phyloP scores from a whole-genome alignment of 2,329 filamentous ascomycete genomes.

The Scleromitrula shiraiana region DNA sequence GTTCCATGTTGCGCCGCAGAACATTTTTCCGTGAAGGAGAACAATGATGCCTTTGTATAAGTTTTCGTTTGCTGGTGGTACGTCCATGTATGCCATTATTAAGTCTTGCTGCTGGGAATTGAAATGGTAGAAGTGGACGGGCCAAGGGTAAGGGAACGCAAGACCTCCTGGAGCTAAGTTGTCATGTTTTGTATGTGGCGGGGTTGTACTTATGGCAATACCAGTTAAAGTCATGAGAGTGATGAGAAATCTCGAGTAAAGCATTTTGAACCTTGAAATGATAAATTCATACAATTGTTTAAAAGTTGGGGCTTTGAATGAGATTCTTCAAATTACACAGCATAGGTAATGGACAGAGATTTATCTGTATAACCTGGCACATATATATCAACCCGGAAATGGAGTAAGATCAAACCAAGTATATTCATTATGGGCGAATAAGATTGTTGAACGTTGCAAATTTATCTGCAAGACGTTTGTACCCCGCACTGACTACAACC shows the following conservation, averaged over 20 bases:
- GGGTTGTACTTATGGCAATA: not conserved
- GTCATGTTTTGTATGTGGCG: not conserved
- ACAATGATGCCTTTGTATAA: conserved; percentile 31
- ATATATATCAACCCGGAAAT: no score
- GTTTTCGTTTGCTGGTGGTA: not conserved
- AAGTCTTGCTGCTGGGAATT: conserved; percentile 30
- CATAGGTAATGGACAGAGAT: no score
- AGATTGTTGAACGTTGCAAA: no score
- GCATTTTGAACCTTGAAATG: no score
- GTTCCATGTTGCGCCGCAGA: conserved; percentile 46
- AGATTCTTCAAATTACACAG: no score
- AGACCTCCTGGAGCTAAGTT: not conserved
- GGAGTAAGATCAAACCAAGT: no score
- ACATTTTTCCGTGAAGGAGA: conserved; percentile 49
- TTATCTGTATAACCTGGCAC: no score
- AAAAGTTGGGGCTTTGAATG: no score
- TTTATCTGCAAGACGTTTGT: no score
- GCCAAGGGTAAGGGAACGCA: not conserved
- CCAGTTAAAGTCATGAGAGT: not conserved
- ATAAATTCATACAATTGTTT: no score
- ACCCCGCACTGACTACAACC: no score
- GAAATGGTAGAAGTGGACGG: conserved; percentile 6
- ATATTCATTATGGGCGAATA: no score
- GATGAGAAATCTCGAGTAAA: not conserved
- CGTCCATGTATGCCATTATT: conserved; percentile 1